These are phyloP conservation scores for Pichia deserticola DNA, from an alignment of 805 yeast genomes.

Conservation along the genomic window DNA sequence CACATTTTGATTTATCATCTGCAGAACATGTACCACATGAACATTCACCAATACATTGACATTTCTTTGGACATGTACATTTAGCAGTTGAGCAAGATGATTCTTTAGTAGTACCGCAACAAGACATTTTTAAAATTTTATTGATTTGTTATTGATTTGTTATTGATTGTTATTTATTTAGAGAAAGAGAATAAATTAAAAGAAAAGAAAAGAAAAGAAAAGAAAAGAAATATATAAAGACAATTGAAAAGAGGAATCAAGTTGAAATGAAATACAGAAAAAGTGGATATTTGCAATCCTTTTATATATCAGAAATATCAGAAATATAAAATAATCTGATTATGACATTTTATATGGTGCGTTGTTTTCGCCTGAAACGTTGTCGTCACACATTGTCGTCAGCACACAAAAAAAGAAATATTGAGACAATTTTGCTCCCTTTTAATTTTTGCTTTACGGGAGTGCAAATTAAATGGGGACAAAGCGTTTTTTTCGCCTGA, in stretches of 20 bases:
- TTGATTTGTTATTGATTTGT: background rate
- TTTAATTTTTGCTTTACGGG: no score
- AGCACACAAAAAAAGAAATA: no score
- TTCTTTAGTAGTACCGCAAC: background rate
- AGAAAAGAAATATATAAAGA: background rate
- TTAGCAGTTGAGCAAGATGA: background rate
- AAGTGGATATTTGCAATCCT: no score
- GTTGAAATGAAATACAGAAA: no score
- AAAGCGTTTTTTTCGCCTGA: no score
- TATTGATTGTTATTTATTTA: background rate
- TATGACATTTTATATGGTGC: background rate
- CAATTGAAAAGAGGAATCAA: no score
- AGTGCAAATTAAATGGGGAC: no score
- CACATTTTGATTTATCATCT: conserved; percentile 6
- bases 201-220: no score
- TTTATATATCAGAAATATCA: no score
- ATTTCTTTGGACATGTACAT: conserved; percentile 11
- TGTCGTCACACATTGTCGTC: no score
- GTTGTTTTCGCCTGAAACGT: conserved; percentile 1
- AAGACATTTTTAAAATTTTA: background rate
- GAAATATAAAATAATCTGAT: background rate
- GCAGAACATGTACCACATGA: conserved; percentile 7
- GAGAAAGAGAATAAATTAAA: background rate
- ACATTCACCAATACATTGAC: conserved; percentile 9
- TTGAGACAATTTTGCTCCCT: no score